phyloP scores from a whole-genome alignment of 1,139 yeast genomes.

The Taphrina betulina region DNA sequence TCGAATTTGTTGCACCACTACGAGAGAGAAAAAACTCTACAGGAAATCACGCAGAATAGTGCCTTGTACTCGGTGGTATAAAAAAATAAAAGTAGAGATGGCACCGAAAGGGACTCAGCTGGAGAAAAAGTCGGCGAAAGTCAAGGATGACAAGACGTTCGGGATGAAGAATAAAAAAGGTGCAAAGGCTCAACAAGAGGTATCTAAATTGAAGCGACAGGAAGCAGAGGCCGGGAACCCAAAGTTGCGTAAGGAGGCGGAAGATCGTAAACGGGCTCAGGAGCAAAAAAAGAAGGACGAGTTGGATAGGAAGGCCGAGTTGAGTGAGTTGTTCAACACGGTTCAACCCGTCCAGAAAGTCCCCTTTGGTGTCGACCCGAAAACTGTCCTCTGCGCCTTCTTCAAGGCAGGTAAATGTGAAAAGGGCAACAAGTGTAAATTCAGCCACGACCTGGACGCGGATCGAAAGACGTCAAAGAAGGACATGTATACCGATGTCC shows the following conservation, averaged over 20 bases:
- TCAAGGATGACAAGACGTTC: conserved; percentile 36
- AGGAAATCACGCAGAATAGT: no score
- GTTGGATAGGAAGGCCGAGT: conserved; percentile 84
- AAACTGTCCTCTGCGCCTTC: conserved; percentile 84
- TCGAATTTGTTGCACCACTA: no score
- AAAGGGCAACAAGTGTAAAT: conserved; percentile 89
- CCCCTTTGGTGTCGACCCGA: conserved; percentile 97
- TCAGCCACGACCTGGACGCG: conserved; percentile 81
- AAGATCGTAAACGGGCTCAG: conserved; percentile 68
- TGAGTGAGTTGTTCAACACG: conserved; percentile 69
- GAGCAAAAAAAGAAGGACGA: conserved; percentile 89
- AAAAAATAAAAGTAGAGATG: no score
- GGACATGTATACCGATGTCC: conserved; percentile 88
- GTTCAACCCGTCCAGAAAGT: conserved; percentile 67
- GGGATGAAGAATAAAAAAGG: conserved; percentile 60
- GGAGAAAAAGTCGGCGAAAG: conserved; percentile 36
- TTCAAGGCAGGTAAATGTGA: conserved; percentile 88
- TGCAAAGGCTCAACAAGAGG: conserved; percentile 82
- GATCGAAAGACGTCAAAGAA: conserved; percentile 88
- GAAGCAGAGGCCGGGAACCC: conserved; percentile 50
- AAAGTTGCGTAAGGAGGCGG: conserved; percentile 56
- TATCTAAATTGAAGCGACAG: conserved; percentile 73
- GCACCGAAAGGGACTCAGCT: conserved; percentile 30
- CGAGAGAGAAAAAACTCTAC: no score
- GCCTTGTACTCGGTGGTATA: no score